Evolutionary conservation across 176 grass and related monocot genomes (phyloP).

Genomic region (Eremochloa ophiuroides): DNA sequence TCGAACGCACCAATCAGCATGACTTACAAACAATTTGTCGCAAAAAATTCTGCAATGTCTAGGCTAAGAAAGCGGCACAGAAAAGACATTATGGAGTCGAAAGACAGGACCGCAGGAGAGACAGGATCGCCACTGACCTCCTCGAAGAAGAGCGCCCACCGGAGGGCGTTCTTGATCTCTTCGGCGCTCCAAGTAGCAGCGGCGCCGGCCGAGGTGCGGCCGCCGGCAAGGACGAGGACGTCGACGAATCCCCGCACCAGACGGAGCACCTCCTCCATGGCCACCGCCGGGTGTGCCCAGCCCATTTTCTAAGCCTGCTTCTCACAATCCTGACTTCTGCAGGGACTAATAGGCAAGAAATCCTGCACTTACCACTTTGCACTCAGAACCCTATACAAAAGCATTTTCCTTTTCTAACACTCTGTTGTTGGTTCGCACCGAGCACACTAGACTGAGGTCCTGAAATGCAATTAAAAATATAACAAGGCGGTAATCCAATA

Average conservation of each 20-base stretch:
- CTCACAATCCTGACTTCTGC: conserved; percentile 15
- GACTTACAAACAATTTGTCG: not conserved
- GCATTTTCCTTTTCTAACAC: not conserved
- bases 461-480: accelerated
- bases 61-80: not conserved
- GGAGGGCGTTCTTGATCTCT: conserved; percentile 44
- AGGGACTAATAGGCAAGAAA: not conserved
- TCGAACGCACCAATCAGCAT: not conserved
- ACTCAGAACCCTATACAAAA: not conserved
- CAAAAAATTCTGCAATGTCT: not conserved
- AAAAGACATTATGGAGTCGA: not conserved
- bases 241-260: conserved; percentile 70
- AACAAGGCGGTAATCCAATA: not conserved
- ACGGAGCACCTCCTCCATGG: conserved; percentile 42
- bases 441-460: not conserved
- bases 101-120: not conserved
- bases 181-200: conserved; percentile 42
- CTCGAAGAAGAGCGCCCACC: conserved; percentile 82
- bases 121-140: conserved; percentile 34
- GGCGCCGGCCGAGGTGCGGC: conserved; percentile 51
- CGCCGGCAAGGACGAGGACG: conserved; percentile 72
- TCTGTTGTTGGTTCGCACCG: not conserved
- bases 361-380: not conserved
- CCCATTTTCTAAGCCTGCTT: conserved; percentile 10
- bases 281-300: conserved; percentile 44